Conservation (phyloP, 164 flowering plant species). For the Amborella trichopoda region DNA sequence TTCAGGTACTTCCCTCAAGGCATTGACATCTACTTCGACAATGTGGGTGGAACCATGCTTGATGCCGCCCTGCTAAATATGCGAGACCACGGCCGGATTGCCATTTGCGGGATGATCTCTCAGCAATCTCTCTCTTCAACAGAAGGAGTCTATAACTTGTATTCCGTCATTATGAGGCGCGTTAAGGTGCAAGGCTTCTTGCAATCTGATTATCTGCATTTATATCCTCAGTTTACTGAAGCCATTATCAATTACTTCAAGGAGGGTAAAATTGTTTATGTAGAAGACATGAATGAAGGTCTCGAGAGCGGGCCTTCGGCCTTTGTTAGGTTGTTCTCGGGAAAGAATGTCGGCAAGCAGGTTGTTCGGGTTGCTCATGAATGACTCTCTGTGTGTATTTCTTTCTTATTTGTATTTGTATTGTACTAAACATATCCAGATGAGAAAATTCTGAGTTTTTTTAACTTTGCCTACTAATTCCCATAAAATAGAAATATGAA, state of each 20-base stretch:
- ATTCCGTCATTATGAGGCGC: conserved; percentile 19
- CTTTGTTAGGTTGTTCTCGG: conserved; percentile 39
- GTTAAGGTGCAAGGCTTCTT: conserved; percentile 44
- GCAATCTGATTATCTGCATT: conserved; percentile 37
- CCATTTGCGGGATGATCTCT: conserved; percentile 59
- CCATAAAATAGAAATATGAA: too few relatives aligned
- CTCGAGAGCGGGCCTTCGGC: conserved; percentile 52
- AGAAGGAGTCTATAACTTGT: conserved; percentile 28
- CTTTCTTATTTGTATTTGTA: too few relatives aligned
- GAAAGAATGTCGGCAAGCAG: conserved; percentile 57
- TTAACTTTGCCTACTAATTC: too few relatives aligned
- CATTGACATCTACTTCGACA: conserved; percentile 62
- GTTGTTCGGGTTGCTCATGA: conserved; percentile 38
- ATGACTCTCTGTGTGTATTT: too few relatives aligned
- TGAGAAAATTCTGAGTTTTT: too few relatives aligned
- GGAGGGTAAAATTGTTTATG: conserved; percentile 42
- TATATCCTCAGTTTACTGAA: conserved; percentile 37
- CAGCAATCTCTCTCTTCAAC: conserved; percentile 15
- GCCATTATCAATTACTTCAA: conserved; percentile 20
- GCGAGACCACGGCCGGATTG: conserved; percentile 40
- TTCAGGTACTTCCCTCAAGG: conserved; percentile 54
- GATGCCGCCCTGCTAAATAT: conserved; percentile 59
- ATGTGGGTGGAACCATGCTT: conserved; percentile 59
- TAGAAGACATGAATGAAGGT: conserved; percentile 53
- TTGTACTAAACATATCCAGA: too few relatives aligned